Percentiles rank a stretch among this genome's conserved stretches.
Evolutionary conservation across 2,329 filamentous ascomycete species (phyloP).

Genomic region (Sporothrix brasiliensis): DNA sequence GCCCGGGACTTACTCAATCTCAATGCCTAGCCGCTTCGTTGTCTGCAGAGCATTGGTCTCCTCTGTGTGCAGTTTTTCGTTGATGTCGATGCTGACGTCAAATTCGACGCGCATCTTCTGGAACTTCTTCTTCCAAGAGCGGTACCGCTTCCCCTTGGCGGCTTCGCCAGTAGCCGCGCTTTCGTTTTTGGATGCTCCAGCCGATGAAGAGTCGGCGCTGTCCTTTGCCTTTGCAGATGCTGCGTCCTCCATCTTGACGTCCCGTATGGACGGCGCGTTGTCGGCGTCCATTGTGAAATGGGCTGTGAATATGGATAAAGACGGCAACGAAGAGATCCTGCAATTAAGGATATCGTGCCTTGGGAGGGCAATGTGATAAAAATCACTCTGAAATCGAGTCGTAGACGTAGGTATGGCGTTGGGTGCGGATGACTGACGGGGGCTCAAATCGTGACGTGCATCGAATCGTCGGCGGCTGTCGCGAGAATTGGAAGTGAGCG

Average conservation of each 20-base stretch:
- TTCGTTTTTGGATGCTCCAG: not conserved
- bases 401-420: not conserved
- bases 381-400: not conserved
- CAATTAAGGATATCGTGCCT: not conserved
- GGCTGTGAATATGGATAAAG: not conserved
- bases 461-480: constrained; percentile 8
- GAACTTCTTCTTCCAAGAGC: constrained; percentile 89
- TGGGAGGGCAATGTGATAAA: not conserved
- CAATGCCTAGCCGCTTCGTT: constrained; percentile 79
- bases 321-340: too few relatives aligned
- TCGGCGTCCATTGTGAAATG: constrained; percentile 41
- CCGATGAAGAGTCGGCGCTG: not conserved
- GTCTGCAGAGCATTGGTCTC: constrained; percentile 80
- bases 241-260: constrained; percentile 50
- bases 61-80: constrained; percentile 78
- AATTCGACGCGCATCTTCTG: constrained; percentile 84
- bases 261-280: constrained; percentile 38
- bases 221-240: not conserved
- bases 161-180: constrained; percentile 44
- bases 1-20: constrained; percentile 75
- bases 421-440: not conserved
- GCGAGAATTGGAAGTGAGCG: constrained; percentile 9
- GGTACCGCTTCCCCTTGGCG: constrained; percentile 56
- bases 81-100: constrained; percentile 75
- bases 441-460: constrained; percentile 11